Conservation (phyloP, 306 rosid species). For the Oxytropis ochrocephala region DNA sequence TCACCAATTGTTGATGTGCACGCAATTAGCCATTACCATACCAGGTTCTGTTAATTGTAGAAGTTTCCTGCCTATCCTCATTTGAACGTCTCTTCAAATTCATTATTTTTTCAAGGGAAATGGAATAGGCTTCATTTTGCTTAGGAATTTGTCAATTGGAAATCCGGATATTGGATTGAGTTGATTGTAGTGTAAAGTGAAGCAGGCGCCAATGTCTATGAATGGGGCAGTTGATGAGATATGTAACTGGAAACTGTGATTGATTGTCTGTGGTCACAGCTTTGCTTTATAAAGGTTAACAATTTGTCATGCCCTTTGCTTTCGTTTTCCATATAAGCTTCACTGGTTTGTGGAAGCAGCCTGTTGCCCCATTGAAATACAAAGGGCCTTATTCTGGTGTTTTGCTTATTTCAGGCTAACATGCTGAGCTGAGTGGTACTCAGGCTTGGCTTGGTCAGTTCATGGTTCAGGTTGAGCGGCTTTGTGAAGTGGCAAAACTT, state of each 20-base stretch:
- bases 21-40: not conserved
- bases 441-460: constrained; percentile 23
- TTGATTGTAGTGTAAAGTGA: not conserved
- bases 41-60: not conserved
- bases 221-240: not conserved
- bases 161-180: not conserved
- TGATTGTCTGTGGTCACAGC: not conserved
- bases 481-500: constrained; percentile 27
- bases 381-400: constrained; percentile 26
- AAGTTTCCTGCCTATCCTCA: not conserved
- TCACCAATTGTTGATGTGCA: not conserved
- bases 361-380: constrained; percentile 9
- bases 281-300: not conserved
- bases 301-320: not conserved
- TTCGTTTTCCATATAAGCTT: not conserved
- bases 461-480: constrained; percentile 14
- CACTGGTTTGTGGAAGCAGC: not conserved
- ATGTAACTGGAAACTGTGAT: not conserved
- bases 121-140: not conserved
- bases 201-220: not conserved
- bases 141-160: not conserved
- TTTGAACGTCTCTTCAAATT: not conserved
- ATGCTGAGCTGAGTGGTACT: constrained; percentile 23
- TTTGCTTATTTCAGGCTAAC: constrained; percentile 38
- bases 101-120: not conserved